phyloP scores from a whole-genome alignment of 2,329 filamentous ascomycete genomes.

The Aspergillus pseudoglaucus region DNA sequence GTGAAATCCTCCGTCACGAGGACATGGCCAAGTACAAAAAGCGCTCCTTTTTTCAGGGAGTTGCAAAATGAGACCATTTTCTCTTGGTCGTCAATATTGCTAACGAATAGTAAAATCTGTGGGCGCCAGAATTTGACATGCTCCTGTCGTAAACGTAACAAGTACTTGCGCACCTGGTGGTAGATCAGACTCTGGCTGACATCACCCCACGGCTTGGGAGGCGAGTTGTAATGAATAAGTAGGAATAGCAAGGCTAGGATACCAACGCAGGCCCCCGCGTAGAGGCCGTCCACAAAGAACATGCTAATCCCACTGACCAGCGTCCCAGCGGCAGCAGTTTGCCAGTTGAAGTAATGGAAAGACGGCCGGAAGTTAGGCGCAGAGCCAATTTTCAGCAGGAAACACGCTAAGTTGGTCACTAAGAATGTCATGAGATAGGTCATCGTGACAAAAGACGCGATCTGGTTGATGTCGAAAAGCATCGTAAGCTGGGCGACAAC shows the following conservation, averaged over 20 bases:
- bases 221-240: slow-evolving; percentile 76
- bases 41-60: slow-evolving; percentile 76
- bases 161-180: slow-evolving; percentile 78
- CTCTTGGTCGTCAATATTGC: slow-evolving; percentile 73
- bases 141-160: slow-evolving; percentile 74
- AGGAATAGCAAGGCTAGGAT: slow-evolving; percentile 71
- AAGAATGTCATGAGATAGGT: slow-evolving; percentile 89
- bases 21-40: slow-evolving; percentile 82
- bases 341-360: slow-evolving; percentile 84
- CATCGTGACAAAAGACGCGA: slow-evolving; percentile 86
- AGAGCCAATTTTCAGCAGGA: slow-evolving; percentile 77
- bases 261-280: slow-evolving; percentile 67
- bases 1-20: slow-evolving; percentile 80
- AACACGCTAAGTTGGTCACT: slow-evolving; percentile 81
- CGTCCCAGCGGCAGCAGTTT: slow-evolving; percentile 69
- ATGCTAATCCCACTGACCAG: slow-evolving; percentile 72
- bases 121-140: slow-evolving; percentile 93
- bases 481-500: slow-evolving; percentile 70
- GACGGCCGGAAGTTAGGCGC: slow-evolving; percentile 84
- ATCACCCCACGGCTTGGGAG: slow-evolving; percentile 84
- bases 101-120: slow-evolving; percentile 77
- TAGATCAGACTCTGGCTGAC: slow-evolving; percentile 87
- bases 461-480: slow-evolving; percentile 77
- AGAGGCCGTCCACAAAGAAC: slow-evolving; percentile 83
- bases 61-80: slow-evolving; percentile 88